Percentiles rank a stretch among this genome's conserved stretches.
phyloP scores from a whole-genome alignment of 164 flowering plant species.

The Euptelea pleiosperma region DNA sequence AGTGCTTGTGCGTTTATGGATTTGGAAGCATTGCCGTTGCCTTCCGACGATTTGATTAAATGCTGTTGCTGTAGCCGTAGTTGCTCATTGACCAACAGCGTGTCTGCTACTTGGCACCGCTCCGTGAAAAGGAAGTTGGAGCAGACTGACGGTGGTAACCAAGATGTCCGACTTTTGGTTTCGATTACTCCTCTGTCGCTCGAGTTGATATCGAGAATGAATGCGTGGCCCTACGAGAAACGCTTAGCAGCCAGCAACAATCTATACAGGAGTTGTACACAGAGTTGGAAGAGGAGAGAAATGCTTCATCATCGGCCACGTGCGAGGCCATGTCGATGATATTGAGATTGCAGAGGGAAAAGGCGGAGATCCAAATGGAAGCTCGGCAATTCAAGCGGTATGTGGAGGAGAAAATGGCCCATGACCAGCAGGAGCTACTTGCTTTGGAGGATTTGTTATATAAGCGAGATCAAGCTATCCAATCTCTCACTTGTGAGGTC shows the following conservation, averaged over 20 bases:
- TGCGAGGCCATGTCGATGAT: constrained; percentile 98
- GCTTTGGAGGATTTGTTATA: constrained; percentile 78
- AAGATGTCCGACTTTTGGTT: constrained; percentile 23
- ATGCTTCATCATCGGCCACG: constrained; percentile 85
- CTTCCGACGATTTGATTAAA: constrained; percentile 31
- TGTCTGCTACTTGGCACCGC: constrained; percentile 39
- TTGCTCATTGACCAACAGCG: constrained; percentile 29
- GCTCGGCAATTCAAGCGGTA: constrained; percentile 79
- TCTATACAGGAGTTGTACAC: constrained; percentile 58
- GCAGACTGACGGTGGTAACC: constrained; percentile 34
- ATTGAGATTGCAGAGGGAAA: constrained; percentile 89
- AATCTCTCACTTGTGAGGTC: constrained; percentile 70
- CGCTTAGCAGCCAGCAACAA: constrained; percentile 62
- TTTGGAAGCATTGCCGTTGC: constrained; percentile 22
- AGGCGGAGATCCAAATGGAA: constrained; percentile 90
- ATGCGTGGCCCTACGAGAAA: constrained; percentile 65
- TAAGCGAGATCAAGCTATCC: constrained; percentile 75
- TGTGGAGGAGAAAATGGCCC: constrained; percentile 90
- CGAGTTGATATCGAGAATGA: constrained; percentile 80
- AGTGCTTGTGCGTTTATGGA: constrained; percentile 45
- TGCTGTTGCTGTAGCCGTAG: constrained; percentile 62
- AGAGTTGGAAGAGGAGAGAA: constrained; percentile 91
- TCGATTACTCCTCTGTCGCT: constrained; percentile 35
- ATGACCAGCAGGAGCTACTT: constrained; percentile 71
- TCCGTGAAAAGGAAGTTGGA: constrained; percentile 75